Evolutionary conservation across 148 eudicot species (phyloP).

Genomic region (Polygonum maritimum): DNA sequence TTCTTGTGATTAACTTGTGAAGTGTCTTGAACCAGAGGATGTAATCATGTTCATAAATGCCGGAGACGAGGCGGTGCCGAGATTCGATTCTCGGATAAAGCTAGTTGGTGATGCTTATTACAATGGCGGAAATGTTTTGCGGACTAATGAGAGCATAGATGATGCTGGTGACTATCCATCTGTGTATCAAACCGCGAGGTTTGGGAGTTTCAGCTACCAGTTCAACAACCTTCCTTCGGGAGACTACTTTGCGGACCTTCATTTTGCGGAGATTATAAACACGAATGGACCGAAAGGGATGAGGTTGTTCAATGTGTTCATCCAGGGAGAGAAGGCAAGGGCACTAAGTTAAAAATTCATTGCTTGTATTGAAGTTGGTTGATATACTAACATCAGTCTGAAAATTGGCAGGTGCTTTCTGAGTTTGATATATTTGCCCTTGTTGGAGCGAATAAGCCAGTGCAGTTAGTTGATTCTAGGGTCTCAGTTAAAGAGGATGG

Average conservation of each 20-base stretch:
- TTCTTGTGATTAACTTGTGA: constrained; percentile 3
- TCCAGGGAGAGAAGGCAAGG: constrained; percentile 93
- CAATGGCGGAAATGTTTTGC: constrained; percentile 62
- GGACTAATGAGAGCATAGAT: constrained; percentile 51
- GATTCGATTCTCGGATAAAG: constrained; percentile 30
- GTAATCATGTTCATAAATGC: constrained; percentile 72
- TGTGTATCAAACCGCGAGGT: constrained; percentile 68
- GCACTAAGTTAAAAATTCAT: not conserved
- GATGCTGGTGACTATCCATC: constrained; percentile 65
- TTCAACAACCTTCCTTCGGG: constrained; percentile 54
- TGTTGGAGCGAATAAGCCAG: constrained; percentile 90
- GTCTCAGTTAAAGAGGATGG: constrained; percentile 61
- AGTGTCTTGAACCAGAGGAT: constrained; percentile 40
- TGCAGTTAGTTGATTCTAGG: constrained; percentile 64
- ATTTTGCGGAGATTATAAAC: constrained; percentile 77
- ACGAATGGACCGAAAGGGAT: constrained; percentile 80
- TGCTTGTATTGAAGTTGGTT: not conserved
- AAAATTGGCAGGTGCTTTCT: constrained; percentile 57
- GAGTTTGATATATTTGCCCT: constrained; percentile 82
- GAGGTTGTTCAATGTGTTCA: constrained; percentile 67
- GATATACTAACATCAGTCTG: not conserved
- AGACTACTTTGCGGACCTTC: constrained; percentile 75
- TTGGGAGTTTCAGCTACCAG: constrained; percentile 64
- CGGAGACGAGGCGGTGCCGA: constrained; percentile 40
- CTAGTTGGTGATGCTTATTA: constrained; percentile 54